Base-by-base conservation (phyloP, 2,329 filamentous ascomycete genomes). In the Fusarium robinianum region DNA sequence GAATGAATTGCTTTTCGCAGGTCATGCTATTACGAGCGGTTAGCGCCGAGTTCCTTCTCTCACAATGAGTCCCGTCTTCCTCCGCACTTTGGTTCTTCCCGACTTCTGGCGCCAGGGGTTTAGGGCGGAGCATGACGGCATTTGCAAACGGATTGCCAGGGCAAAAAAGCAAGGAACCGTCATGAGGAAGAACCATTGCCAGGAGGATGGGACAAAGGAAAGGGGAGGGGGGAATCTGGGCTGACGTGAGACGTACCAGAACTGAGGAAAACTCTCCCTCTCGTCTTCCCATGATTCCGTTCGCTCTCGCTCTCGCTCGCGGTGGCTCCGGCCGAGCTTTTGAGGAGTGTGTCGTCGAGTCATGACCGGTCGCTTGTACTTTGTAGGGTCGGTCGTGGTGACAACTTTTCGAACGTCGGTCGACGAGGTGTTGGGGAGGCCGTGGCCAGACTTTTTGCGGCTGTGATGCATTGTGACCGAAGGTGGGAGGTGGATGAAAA, bases 1-100 rank as follows among this genome's bases (percentile, higher is more conserved):
- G 75, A 16, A 81, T 66, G 63, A 84, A 84, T 67, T 84, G 80
- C 68, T 84, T 84, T 64, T 84, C 81, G 65, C 81, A 85, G 8
- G 75, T 78, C 81, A 84, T 84, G 67, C 81, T 85, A 58, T 46
- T 42, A 22, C 41, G 45, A 30, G 24, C 8, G 12, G 12, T 32
- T 18, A 9, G 9, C 11, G 11, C 16, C 18, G 22, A 39, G 15
- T 10, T 35, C 17, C 23, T 6, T 24, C 31, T 8, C n/a, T 24
- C 24, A 8, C 15, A 35, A 35, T 26, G 17, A 6, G 11, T 19
- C 29, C 15, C 29, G 10, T 31, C 14, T 14, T 12, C 24, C 24
- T 29, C 35, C 35, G 15, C 16, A 5, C 17, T 10, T 29, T 14
- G 35, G 24, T 17, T 29, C 24, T 27, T 14, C n/a, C n/a, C n/a